phyloP scores from a whole-genome alignment of 2,329 filamentous ascomycete genomes.

The Hypoxylon sp. region DNA sequence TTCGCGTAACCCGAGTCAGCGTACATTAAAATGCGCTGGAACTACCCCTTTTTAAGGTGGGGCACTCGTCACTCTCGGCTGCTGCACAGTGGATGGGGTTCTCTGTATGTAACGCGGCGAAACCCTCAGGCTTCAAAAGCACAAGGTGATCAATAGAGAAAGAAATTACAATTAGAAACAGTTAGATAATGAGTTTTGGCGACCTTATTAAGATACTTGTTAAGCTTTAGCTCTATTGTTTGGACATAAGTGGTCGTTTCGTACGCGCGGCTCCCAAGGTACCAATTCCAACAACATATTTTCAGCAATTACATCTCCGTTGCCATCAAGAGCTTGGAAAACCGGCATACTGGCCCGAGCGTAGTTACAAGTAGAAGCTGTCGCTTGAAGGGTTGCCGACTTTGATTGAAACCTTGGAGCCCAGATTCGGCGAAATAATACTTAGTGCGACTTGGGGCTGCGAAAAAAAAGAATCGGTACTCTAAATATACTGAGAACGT shows the following conservation, averaged over 20 bases:
- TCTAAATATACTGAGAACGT: background rate
- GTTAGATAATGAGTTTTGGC: background rate
- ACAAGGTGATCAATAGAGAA: slow-evolving; percentile 10
- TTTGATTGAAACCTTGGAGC: background rate
- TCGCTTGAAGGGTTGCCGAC: background rate
- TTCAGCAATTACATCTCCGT: background rate
- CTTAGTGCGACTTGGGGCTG: background rate
- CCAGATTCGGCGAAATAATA: background rate
- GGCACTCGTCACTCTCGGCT: slow-evolving; percentile 46
- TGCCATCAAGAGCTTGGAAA: background rate
- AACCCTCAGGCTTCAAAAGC: slow-evolving; percentile 21
- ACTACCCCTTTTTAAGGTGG: slow-evolving; percentile 44
- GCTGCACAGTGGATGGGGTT: slow-evolving; percentile 27
- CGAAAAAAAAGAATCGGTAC: background rate
- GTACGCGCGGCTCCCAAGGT: background rate
- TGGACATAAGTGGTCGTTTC: background rate
- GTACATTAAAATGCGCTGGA: slow-evolving; percentile 44
- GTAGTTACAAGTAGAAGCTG: background rate
- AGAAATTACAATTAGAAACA: background rate
- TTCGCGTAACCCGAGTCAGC: slow-evolving; percentile 14
- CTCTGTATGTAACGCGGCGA: slow-evolving; percentile 4
- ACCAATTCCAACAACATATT: background rate
- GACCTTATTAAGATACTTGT: slow-evolving; percentile 33
- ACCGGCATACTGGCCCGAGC: background rate
- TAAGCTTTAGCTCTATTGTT: background rate